Evolutionary conservation across 176 grass and related monocot genomes (phyloP).

Genomic region (Puya raimondii): DNA sequence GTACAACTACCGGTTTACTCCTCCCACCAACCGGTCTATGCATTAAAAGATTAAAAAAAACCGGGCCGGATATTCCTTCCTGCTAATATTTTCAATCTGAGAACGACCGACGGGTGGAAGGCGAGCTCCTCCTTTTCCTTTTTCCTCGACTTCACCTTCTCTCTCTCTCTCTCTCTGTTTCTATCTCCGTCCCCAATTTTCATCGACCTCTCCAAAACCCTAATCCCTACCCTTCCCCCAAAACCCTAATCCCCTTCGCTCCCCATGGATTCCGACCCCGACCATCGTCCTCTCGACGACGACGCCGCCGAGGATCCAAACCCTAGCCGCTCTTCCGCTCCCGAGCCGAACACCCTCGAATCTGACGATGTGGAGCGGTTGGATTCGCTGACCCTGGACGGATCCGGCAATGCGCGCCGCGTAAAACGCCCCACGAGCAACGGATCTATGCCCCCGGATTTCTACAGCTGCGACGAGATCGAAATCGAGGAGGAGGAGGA

Average conservation of each 20-base stretch:
- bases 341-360: neutral
- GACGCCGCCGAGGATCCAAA: slow-evolving; percentile 26
- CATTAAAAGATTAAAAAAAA: slow-evolving; percentile 3
- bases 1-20: neutral
- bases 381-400: slow-evolving; percentile 18
- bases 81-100: neutral
- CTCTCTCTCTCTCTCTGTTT: neutral
- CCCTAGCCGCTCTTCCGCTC: slow-evolving; percentile 16
- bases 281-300: slow-evolving; percentile 9
- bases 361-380: neutral
- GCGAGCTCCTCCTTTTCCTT: neutral
- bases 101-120: slow-evolving; percentile 18
- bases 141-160: neutral
- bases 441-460: slow-evolving; percentile 53
- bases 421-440: slow-evolving; percentile 12
- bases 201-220: neutral
- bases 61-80: neutral
- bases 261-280: slow-evolving; percentile 27
- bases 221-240: neutral
- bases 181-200: neutral
- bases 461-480: slow-evolving; percentile 13
- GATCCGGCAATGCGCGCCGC: neutral
- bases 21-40: neutral
- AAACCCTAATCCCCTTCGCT: neutral
- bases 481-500: slow-evolving; percentile 34